These are phyloP conservation scores for Primulina tabacum DNA, from an alignment of 257 asterid genomes.

Conservation along the genomic window DNA sequence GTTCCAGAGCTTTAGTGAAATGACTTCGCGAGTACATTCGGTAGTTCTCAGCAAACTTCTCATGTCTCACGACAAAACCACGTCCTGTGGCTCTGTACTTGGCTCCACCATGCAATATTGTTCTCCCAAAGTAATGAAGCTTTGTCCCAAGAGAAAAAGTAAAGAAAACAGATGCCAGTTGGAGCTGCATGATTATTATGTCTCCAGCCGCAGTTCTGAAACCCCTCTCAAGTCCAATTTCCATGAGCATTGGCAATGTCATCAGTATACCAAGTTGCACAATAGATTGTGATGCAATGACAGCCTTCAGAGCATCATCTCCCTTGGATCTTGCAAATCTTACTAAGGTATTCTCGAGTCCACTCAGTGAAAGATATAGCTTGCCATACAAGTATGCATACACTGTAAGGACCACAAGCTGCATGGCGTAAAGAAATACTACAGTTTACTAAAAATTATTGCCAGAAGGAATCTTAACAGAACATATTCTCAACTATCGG, in stretches of 20 bases:
- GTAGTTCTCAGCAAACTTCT: constrained; percentile 86
- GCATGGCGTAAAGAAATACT: constrained; percentile 32
- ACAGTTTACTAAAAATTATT: constrained; percentile 8
- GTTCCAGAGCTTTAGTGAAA: constrained; percentile 81
- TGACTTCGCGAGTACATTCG: constrained; percentile 96
- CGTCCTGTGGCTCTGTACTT: constrained; percentile 97
- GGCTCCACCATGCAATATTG: constrained; percentile 90
- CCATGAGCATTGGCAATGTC: constrained; percentile 97
- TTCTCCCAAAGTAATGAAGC: constrained; percentile 91
- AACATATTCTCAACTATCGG: constrained; percentile 4
- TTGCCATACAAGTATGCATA: constrained; percentile 84
- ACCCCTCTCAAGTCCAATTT: constrained; percentile 92
- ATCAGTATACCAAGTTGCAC: constrained; percentile 86
- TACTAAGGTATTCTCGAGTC: constrained; percentile 72
- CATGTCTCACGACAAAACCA: constrained; percentile 92
- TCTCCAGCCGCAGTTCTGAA: constrained; percentile 84
- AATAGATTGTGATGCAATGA: constrained; percentile 86
- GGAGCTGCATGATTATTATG: constrained; percentile 85
- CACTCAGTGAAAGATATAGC: constrained; percentile 84
- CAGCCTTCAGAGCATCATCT: constrained; percentile 63
- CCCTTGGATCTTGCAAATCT: constrained; percentile 67
- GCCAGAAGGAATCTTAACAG: background rate
- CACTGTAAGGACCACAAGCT: constrained; percentile 87
- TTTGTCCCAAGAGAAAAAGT: constrained; percentile 95
- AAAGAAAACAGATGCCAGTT: constrained; percentile 84